These are phyloP conservation scores for Cytospora piceicola DNA, from an alignment of 2,329 filamentous ascomycete species.

Conservation along the genomic window DNA sequence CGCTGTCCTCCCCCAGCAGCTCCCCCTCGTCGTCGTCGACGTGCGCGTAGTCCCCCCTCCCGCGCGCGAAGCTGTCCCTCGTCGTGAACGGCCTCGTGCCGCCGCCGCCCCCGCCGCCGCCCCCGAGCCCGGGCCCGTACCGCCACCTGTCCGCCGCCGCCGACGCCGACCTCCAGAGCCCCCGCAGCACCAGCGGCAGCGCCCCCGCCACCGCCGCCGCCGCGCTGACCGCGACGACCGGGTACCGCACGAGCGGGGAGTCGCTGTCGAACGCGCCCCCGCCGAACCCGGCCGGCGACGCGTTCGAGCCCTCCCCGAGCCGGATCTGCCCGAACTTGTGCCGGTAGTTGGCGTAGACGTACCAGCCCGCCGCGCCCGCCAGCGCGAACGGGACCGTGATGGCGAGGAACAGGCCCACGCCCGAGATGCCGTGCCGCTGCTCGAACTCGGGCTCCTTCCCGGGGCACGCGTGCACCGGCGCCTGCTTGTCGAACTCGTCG, in stretches of 20 bases:
- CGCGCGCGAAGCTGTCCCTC: constrained; percentile 84
- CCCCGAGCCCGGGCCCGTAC: constrained; percentile 40
- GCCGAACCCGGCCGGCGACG: constrained; percentile 39
- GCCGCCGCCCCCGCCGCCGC: constrained; percentile 48
- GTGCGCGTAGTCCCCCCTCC: constrained; percentile 82
- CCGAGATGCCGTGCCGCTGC: constrained; percentile 69
- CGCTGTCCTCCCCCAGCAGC: constrained; percentile 88
- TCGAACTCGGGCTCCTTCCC: constrained; percentile 83
- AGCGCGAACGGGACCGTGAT: constrained; percentile 74
- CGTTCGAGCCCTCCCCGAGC: constrained; percentile 67
- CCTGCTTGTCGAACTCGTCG: constrained; percentile 70
- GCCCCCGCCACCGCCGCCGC: constrained; percentile 62
- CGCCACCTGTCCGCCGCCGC: constrained; percentile 54
- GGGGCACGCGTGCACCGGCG: constrained; percentile 67
- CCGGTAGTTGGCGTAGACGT: constrained; percentile 81
- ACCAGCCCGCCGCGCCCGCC: constrained; percentile 78
- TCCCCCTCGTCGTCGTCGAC: constrained; percentile 96
- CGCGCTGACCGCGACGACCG: constrained; percentile 73
- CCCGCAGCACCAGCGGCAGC: constrained; percentile 71
- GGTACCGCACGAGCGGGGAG: constrained; percentile 78
- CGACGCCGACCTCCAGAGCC: constrained; percentile 69
- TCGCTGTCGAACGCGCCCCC: constrained; percentile 65
- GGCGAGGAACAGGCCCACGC: constrained; percentile 81
- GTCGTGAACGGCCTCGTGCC: constrained; percentile 77
- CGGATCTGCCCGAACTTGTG: constrained; percentile 91